Percentiles rank a stretch among this genome's conserved stretches.
Conservation (phyloP, 495 filamentous ascomycete species). For the Tuber calosporum region DNA sequence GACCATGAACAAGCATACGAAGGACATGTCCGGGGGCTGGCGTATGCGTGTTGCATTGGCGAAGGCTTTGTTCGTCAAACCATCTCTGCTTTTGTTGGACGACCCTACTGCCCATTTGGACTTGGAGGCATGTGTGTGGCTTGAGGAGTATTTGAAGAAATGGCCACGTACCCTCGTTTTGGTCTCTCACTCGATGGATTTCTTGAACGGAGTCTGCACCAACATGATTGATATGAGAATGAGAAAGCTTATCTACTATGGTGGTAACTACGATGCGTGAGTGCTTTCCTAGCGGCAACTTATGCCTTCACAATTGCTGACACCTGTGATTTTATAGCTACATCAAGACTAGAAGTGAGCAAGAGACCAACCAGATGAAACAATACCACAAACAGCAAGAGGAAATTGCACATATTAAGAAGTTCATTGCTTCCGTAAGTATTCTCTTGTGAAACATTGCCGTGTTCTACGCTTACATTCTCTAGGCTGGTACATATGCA, state of each 20-base stretch:
- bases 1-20: conserved; percentile 97
- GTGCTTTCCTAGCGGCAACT: conserved; percentile 15
- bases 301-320: not conserved
- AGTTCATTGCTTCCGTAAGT: conserved; percentile 88
- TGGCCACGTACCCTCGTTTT: conserved; percentile 97
- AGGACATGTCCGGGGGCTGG: conserved; percentile 99
- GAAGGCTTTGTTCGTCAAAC: conserved; percentile 98
- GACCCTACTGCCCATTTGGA: conserved; percentile 99
- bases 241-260: conserved; percentile 91
- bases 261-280: conserved; percentile 94
- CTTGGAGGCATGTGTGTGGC: conserved; percentile 98
- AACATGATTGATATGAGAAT: conserved; percentile 97
- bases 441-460: not conserved
- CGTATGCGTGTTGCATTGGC: conserved; percentile 97
- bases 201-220: conserved; percentile 97
- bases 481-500: conserved; percentile 83
- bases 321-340: conserved; percentile 47
- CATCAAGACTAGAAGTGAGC: conserved; percentile 85
- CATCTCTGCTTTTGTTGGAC: conserved; percentile 87
- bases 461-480: conserved; percentile 8
- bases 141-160: conserved; percentile 99
- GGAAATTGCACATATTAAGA: conserved; percentile 99
- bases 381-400: conserved; percentile 99
- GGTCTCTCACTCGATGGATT: conserved; percentile 96
- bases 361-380: conserved; percentile 97